Percentiles rank a stretch among this genome's conserved stretches.
These are phyloP conservation scores for Acrodontium crateriforme DNA, from an alignment of 2,329 filamentous ascomycete genomes.

Conservation along the genomic window DNA sequence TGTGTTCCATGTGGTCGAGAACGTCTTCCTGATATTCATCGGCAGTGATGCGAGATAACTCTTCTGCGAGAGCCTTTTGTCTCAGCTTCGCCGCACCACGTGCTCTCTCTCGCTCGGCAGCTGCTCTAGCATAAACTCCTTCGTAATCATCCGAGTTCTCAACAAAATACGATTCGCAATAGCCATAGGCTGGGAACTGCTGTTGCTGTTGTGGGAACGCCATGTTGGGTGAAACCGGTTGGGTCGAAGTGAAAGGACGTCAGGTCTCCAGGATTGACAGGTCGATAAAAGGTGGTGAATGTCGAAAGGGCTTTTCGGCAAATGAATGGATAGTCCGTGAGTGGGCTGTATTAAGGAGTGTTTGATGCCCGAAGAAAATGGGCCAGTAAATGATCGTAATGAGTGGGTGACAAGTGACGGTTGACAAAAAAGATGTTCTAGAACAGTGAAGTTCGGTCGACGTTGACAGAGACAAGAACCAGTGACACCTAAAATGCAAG, in stretches of 20 bases:
- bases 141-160: slow-evolving; percentile 46
- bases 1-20: slow-evolving; percentile 82
- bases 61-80: slow-evolving; percentile 77
- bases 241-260: slow-evolving; percentile 27
- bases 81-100: slow-evolving; percentile 67
- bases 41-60: slow-evolving; percentile 70
- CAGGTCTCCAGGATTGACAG: slow-evolving; percentile 33
- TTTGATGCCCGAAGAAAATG: slow-evolving; percentile 34
- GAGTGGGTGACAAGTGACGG: slow-evolving; percentile 40
- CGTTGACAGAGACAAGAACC: slow-evolving; percentile 22
- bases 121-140: slow-evolving; percentile 39
- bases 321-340: slow-evolving; percentile 29
- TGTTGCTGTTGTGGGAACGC: slow-evolving; percentile 10
- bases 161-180: slow-evolving; percentile 56
- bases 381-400: slow-evolving; percentile 40
- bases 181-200: slow-evolving; percentile 41
- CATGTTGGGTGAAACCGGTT: slow-evolving; percentile 31
- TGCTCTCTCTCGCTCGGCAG: slow-evolving; percentile 60
- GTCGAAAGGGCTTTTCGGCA: slow-evolving; percentile 17
- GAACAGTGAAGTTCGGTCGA: slow-evolving; percentile 17
- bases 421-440: slow-evolving; percentile 28
- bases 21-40: slow-evolving; percentile 93
- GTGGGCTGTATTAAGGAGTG: slow-evolving; percentile 35
- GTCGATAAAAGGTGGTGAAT: slow-evolving; percentile 15
- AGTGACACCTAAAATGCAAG: slow-evolving; percentile 23